These are phyloP conservation scores for Fraxinus sp. DNA, from an alignment of 305 asterid genomes.

Conservation along the genomic window DNA sequence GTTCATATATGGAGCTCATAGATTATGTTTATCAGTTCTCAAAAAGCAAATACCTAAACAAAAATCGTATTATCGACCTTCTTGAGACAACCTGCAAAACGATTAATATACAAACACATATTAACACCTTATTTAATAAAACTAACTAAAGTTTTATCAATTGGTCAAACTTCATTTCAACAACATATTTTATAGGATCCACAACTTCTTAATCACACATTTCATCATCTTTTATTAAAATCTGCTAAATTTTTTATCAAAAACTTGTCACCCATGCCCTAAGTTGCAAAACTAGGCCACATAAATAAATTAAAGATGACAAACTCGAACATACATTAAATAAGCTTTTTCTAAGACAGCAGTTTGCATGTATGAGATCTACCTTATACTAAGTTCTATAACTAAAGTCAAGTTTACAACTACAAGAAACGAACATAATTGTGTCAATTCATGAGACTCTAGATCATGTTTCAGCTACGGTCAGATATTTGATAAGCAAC, in stretches of 20 bases:
- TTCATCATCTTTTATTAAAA: not conserved
- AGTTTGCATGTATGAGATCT: not conserved
- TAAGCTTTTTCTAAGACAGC: not conserved
- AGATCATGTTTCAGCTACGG: not conserved
- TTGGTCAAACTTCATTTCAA: not conserved
- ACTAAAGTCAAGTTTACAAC: not conserved
- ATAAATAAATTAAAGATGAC: not conserved
- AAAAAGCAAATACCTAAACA: not conserved
- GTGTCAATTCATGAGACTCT: not conserved
- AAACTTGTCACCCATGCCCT: not conserved
- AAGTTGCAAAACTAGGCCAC: not conserved
- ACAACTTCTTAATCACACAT: not conserved
- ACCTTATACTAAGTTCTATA: not conserved
- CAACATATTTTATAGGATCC: not conserved
- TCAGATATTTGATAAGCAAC: not conserved
- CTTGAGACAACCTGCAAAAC: not conserved
- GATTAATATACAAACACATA: not conserved
- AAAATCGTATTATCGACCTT: not conserved
- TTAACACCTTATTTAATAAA: not conserved
- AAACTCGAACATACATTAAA: not conserved
- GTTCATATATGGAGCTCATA: not conserved
- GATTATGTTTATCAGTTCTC: not conserved
- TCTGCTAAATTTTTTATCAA: not conserved
- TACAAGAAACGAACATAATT: not conserved
- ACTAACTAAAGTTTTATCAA: not conserved